A percentile compares a stretch with the other conserved stretches of the same genome.
These are phyloP conservation scores for Lavandula angustifolia DNA, from an alignment of 257 asterid genomes.

Conservation along the genomic window DNA sequence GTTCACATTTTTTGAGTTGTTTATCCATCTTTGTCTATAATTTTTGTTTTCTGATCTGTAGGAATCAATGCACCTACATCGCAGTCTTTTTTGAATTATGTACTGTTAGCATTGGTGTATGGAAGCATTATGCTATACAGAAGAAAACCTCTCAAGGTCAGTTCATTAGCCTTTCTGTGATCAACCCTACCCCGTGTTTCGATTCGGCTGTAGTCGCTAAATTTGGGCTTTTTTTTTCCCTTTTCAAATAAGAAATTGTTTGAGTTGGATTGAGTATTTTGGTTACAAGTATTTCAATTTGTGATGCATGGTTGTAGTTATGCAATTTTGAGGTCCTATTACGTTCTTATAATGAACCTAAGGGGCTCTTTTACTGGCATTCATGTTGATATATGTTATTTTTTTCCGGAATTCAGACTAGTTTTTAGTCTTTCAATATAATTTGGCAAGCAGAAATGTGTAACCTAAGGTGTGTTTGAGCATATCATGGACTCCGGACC, in stretches of 20 bases:
- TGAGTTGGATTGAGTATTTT: not conserved
- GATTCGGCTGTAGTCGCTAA: not conserved
- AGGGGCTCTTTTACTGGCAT: not conserved
- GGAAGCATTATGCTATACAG: conserved; percentile 77
- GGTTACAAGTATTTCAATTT: too few relatives aligned
- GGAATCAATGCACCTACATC: conserved; percentile 98
- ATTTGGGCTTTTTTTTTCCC: too few relatives aligned
- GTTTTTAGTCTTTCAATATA: not conserved
- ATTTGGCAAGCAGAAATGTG: not conserved
- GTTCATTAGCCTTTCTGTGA: too few relatives aligned
- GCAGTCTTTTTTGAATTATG: conserved; percentile 91
- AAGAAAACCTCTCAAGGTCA: conserved; percentile 79
- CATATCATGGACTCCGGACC: not conserved
- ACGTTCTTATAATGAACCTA: not conserved
- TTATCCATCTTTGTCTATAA: not conserved
- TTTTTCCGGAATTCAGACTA: not conserved
- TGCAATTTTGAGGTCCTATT: too few relatives aligned
- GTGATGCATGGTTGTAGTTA: too few relatives aligned
- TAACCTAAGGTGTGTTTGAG: not conserved
- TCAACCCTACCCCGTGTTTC: too few relatives aligned
- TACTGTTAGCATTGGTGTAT: conserved; percentile 73
- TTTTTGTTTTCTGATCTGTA: conserved; percentile 33
- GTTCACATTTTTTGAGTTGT: too few relatives aligned
- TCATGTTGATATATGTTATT: not conserved
- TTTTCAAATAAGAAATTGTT: not conserved